Conservation (phyloP, 148 eudicot genomes). For the Fagopyrum tataricum region DNA sequence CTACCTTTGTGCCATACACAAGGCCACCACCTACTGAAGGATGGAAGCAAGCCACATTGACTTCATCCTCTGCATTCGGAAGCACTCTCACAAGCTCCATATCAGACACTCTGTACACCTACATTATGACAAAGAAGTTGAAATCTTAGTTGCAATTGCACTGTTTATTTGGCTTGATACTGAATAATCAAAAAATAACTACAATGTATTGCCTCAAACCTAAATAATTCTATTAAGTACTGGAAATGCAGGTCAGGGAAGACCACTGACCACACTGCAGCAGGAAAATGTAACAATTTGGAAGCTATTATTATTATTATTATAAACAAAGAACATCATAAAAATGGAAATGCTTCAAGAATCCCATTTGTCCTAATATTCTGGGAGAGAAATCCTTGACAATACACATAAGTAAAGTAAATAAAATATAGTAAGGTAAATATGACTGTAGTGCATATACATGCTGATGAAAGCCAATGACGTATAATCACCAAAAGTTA, state of each 20-base stretch:
- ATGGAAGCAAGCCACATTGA: slow-evolving; percentile 96
- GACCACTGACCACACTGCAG: too few relatives aligned
- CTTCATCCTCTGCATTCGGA: slow-evolving; percentile 99
- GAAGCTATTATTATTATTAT: not conserved
- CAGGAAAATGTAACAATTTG: not conserved
- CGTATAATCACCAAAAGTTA: not conserved
- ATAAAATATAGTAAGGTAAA: not conserved
- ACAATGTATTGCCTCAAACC: not conserved
- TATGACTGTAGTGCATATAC: not conserved
- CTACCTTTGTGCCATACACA: slow-evolving; percentile 96
- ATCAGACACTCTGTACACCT: slow-evolving; percentile 93
- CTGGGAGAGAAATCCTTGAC: not conserved
- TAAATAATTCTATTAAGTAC: not conserved
- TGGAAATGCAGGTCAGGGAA: not conserved
- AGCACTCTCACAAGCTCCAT: slow-evolving; percentile 99
- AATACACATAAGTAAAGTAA: not conserved
- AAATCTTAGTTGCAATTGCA: not conserved
- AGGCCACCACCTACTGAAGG: slow-evolving; percentile 90
- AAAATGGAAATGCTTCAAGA: not conserved
- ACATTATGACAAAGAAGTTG: slow-evolving; percentile 16
- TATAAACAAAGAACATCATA: not conserved
- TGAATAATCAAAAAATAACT: not conserved
- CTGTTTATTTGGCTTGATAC: not conserved
- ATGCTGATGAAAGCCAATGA: not conserved
- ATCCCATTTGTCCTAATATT: not conserved